phyloP scores from a whole-genome alignment of 2,329 filamentous ascomycete genomes.

The Sarocladium kiliense region DNA sequence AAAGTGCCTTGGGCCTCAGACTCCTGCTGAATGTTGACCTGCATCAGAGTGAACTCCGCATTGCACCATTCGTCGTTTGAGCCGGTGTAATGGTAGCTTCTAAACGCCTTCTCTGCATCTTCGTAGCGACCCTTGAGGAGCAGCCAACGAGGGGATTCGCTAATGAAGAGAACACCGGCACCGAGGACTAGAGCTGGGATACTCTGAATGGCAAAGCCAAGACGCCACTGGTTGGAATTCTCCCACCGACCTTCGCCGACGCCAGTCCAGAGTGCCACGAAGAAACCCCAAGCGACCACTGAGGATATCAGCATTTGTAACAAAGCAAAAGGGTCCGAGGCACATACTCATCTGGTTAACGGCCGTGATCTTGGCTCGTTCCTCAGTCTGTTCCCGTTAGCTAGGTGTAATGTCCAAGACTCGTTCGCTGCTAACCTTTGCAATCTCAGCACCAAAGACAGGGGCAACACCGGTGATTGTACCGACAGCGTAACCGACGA shows the following conservation, averaged over 20 bases:
- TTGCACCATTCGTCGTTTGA: conserved; percentile 31
- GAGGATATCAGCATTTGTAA: neutral
- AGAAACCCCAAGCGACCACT: conserved; percentile 38
- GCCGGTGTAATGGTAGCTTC: conserved; percentile 28
- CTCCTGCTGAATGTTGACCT: conserved; percentile 30
- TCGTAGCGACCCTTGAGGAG: conserved; percentile 29
- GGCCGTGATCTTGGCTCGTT: conserved; percentile 33
- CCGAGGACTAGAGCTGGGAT: conserved; percentile 29
- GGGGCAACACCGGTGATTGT: conserved; percentile 36
- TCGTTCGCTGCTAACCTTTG: conserved; percentile 22
- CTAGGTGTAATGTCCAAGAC: neutral
- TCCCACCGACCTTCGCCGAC: conserved; percentile 33
- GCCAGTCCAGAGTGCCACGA: conserved; percentile 33
- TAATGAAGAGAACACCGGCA: conserved; percentile 27
- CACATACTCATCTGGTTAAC: conserved; percentile 35
- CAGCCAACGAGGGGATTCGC: conserved; percentile 31
- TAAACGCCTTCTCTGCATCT: conserved; percentile 28
- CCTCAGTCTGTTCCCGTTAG: conserved; percentile 21
- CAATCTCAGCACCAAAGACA: conserved; percentile 35
- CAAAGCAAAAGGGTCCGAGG: neutral
- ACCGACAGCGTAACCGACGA: conserved; percentile 33
- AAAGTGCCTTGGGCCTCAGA: conserved; percentile 17
- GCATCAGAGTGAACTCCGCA: conserved; percentile 25
- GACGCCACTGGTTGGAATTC: conserved; percentile 31
- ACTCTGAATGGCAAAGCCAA: conserved; percentile 30